phyloP scores from a whole-genome alignment of 2,329 filamentous ascomycete species.

The Paecilomyces niveus region DNA sequence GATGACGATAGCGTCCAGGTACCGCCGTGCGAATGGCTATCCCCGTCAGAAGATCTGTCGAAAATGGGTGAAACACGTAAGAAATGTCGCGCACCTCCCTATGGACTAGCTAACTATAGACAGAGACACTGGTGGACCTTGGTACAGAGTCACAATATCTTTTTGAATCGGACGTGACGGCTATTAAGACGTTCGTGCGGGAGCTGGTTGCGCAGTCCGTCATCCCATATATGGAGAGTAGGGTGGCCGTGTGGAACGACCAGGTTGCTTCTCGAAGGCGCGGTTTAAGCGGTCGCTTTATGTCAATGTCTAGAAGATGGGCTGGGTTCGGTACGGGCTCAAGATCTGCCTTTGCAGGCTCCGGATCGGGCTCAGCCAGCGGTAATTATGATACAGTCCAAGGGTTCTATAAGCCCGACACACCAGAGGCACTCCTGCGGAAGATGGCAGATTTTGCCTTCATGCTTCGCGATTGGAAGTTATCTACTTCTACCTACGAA shows the following conservation, averaged over 20 bases:
- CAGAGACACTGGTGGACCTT: constrained; percentile 46
- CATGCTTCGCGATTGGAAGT: constrained; percentile 93
- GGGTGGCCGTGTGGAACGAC: constrained; percentile 89
- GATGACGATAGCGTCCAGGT: constrained; percentile 85
- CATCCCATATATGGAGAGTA: constrained; percentile 91
- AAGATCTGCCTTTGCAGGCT: constrained; percentile 49
- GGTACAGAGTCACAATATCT: constrained; percentile 70
- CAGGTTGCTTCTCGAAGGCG: constrained; percentile 86
- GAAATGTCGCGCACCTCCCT: constrained; percentile 3
- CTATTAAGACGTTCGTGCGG: constrained; percentile 79
- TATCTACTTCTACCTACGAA: constrained; percentile 88
- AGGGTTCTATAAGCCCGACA: constrained; percentile 77
- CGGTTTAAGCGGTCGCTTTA: constrained; percentile 86
- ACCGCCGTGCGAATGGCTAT: constrained; percentile 80
- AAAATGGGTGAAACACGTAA: constrained; percentile 60
- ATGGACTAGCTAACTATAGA: constrained; percentile 12
- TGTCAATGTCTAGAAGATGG: constrained; percentile 88
- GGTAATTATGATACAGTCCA: constrained; percentile 68
- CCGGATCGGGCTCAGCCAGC: constrained; percentile 33
- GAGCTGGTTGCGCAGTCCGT: constrained; percentile 95
- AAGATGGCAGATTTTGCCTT: constrained; percentile 93
- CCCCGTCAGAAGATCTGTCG: constrained; percentile 74
- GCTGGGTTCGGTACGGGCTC: constrained; percentile 67
- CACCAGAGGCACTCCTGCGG: constrained; percentile 83
- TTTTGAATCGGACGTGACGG: constrained; percentile 85